Conservation (phyloP, 345 rosid species). For the Chamaenerion angustifolium region DNA sequence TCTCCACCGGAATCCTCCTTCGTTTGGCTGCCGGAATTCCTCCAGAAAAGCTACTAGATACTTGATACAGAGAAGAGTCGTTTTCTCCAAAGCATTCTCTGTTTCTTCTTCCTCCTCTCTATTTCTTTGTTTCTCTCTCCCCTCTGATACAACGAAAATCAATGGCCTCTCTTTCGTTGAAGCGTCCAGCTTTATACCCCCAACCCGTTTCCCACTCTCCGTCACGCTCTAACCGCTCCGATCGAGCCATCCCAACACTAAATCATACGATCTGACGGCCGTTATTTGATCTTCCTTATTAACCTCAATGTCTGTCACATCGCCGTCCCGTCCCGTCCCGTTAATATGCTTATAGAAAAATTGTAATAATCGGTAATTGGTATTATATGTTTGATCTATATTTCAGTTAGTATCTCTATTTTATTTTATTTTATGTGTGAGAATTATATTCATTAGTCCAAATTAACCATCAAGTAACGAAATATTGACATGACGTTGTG, state of each 20-base stretch:
- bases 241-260: neutral
- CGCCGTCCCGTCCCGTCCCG: neutral
- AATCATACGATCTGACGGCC: neutral
- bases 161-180: neutral
- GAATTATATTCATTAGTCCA: too few species aligned
- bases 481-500: too few species aligned
- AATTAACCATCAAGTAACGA: too few species aligned
- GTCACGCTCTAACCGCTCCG: neutral
- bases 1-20: constrained; percentile 8
- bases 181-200: constrained; percentile 2
- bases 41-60: constrained; percentile 16
- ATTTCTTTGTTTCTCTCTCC: neutral
- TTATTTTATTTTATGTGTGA: too few species aligned
- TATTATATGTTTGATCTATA: too few species aligned
- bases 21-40: constrained; percentile 13
- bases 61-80: constrained; percentile 15
- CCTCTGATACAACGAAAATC: neutral
- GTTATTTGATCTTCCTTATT: too few species aligned
- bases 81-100: constrained; percentile 9
- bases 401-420: too few species aligned
- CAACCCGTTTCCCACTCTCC: neutral
- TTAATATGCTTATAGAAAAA: too few species aligned
- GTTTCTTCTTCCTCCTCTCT: constrained; percentile 5
- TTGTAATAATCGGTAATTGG: too few species aligned
- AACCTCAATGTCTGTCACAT: neutral